A percentile compares a stretch with the other conserved stretches of the same genome.
Conservation (phyloP, 768 basidiomycete species). For the Naganishia onofrii region DNA sequence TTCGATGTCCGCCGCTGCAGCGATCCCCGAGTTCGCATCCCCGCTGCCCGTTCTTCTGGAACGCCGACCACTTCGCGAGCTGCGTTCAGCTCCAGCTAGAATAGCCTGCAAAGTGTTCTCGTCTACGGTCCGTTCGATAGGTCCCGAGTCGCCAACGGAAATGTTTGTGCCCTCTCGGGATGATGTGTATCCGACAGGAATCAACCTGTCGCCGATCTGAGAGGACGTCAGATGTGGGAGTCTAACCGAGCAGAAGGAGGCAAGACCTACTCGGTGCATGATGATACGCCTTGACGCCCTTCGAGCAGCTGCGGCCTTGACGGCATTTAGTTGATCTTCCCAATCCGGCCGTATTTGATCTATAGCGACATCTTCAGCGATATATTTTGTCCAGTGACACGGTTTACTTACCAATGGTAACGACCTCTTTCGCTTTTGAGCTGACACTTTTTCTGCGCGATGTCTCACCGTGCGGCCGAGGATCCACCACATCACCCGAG, state of each 20-base stretch:
- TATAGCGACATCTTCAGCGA: slow-evolving; percentile 47
- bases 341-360: slow-evolving; percentile 98
- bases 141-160: slow-evolving; percentile 11
- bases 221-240: background rate
- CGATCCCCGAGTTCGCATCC: slow-evolving; percentile 66
- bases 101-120: slow-evolving; percentile 12
- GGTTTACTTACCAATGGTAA: slow-evolving; percentile 59
- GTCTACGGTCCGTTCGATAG: slow-evolving; percentile 20
- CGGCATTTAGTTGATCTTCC: slow-evolving; percentile 91
- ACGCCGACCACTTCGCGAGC: slow-evolving; percentile 57
- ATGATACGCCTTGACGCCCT: slow-evolving; percentile 93
- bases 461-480: slow-evolving; percentile 39
- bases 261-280: slow-evolving; percentile 73
- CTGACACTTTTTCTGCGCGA: slow-evolving; percentile 75
- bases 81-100: slow-evolving; percentile 27
- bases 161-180: slow-evolving; percentile 66
- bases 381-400: background rate
- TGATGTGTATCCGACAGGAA: slow-evolving; percentile 93
- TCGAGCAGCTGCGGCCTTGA: slow-evolving; percentile 91
- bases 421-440: slow-evolving; percentile 81
- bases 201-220: slow-evolving; percentile 84
- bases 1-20: slow-evolving; percentile 36
- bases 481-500: slow-evolving; percentile 26
- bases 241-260: background rate
- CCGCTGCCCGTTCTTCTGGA: slow-evolving; percentile 69